Evolutionary conservation across 257 asterid species (phyloP).

Genomic region (Nicotiana attenuata): DNA sequence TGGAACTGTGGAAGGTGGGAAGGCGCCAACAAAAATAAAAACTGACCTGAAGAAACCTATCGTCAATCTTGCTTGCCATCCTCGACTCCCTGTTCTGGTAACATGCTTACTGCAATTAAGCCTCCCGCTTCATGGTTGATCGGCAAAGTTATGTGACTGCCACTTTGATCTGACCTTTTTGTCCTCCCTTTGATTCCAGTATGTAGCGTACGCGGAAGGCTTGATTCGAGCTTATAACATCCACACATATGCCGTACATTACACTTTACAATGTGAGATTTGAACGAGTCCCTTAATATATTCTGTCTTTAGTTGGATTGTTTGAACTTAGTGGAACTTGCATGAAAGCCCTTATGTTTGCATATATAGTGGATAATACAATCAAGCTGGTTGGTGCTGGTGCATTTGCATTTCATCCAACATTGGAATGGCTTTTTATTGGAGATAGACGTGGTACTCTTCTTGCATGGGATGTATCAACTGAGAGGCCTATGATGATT

Average conservation of each 20-base stretch:
- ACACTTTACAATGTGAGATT: slow-evolving; percentile 91
- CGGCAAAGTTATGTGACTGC: slow-evolving; percentile 8
- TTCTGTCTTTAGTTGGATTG: neutral
- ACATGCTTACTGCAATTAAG: slow-evolving; percentile 15
- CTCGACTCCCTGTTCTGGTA: slow-evolving; percentile 97
- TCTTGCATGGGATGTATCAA: slow-evolving; percentile 99
- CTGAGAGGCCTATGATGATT: slow-evolving; percentile 97
- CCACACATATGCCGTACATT: slow-evolving; percentile 84
- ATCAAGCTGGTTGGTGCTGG: slow-evolving; percentile 97
- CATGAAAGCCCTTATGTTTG: neutral
- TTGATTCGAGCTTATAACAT: slow-evolving; percentile 94
- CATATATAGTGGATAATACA: slow-evolving; percentile 85
- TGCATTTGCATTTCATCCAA: slow-evolving; percentile 96
- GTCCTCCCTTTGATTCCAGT: slow-evolving; percentile 45
- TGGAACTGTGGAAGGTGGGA: slow-evolving; percentile 98
- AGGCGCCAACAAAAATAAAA: slow-evolving; percentile 96
- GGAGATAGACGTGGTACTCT: slow-evolving; percentile 98
- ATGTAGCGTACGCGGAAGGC: slow-evolving; percentile 98
- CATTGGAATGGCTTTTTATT: slow-evolving; percentile 93
- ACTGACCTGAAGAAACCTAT: slow-evolving; percentile 98
- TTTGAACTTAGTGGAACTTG: neutral
- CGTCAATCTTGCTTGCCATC: slow-evolving; percentile 98
- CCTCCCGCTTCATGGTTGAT: neutral
- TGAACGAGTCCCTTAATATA: slow-evolving; percentile 4
- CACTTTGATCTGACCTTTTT: slow-evolving; percentile 22